Conservation (phyloP, 176 grass and related monocot species). For the Alopecurus myosuroides region DNA sequence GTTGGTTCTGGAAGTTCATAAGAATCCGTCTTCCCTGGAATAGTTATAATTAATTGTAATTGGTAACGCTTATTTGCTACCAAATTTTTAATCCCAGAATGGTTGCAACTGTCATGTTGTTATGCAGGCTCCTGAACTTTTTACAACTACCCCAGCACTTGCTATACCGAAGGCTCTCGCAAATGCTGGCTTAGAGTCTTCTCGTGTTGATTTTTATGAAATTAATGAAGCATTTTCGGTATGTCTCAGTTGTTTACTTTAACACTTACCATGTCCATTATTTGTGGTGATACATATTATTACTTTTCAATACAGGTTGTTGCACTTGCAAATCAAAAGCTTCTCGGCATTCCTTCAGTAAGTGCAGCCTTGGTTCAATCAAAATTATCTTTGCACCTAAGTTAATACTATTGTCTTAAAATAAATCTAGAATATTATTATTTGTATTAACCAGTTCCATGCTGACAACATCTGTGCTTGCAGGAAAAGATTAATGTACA, state of each 20-base stretch:
- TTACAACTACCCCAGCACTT: conserved; percentile 83
- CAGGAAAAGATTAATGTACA: conserved; percentile 92
- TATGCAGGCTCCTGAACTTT: conserved; percentile 81
- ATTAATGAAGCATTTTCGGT: conserved; percentile 98
- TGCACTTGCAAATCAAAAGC: conserved; percentile 97
- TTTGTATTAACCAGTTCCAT: background rate
- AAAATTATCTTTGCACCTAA: background rate
- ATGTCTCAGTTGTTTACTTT: background rate
- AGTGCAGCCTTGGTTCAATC: conserved; percentile 22
- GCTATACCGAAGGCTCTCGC: conserved; percentile 85
- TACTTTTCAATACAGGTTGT: conserved; percentile 54
- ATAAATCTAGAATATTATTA: background rate
- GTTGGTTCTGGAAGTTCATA: background rate
- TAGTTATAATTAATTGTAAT: background rate
- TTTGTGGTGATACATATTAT: background rate
- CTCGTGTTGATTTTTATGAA: conserved; percentile 92
- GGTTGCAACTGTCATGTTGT: background rate
- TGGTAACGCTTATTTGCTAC: background rate
- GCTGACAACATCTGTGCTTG: background rate
- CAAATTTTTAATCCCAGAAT: background rate
- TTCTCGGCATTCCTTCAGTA: conserved; percentile 83
- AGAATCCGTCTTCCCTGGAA: background rate
- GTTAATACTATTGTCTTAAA: background rate
- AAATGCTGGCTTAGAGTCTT: conserved; percentile 68
- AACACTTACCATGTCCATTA: background rate